phyloP scores from a whole-genome alignment of 352 stramenopile species.

The Pythium phragmiticola region DNA sequence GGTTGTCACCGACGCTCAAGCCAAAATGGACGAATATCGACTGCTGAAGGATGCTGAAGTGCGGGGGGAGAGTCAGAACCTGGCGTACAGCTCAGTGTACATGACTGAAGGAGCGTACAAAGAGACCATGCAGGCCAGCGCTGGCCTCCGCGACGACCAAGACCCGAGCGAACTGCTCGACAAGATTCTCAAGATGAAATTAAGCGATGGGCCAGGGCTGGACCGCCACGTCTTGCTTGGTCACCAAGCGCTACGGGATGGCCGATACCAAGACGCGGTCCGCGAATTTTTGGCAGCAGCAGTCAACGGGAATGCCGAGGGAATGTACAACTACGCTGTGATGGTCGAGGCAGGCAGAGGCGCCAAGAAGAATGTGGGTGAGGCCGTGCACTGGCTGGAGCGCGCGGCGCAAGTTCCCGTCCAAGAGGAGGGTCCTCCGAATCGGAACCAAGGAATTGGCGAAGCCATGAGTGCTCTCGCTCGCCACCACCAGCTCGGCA shows the following conservation, averaged over 20 bases:
- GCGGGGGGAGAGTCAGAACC: background rate
- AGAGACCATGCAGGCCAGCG: background rate
- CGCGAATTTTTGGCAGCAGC: conserved; percentile 1
- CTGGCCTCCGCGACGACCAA: background rate
- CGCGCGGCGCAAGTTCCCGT: background rate
- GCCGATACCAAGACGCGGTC: background rate
- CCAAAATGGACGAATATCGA: conserved; percentile 1
- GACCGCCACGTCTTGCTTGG: conserved; percentile 5
- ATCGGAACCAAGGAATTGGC: background rate
- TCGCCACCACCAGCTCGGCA: conserved; percentile 6
- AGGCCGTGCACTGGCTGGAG: conserved; percentile 4
- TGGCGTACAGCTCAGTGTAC: background rate
- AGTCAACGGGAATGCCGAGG: background rate
- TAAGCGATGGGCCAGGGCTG: background rate
- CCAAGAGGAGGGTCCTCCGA: background rate
- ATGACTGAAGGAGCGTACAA: conserved; percentile 1
- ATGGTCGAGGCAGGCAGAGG: conserved; percentile 3
- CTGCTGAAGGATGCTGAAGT: conserved; percentile 14
- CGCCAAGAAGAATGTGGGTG: conserved; percentile 1
- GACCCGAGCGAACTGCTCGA: conserved; percentile 3
- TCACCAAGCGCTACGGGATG: conserved; percentile 4
- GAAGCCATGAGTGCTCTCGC: conserved; percentile 9
- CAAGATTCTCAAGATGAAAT: background rate
- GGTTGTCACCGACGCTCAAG: background rate
- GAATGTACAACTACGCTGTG: conserved; percentile 19